Conservation (phyloP, 306 rosid species). For the Fagus crenata region DNA sequence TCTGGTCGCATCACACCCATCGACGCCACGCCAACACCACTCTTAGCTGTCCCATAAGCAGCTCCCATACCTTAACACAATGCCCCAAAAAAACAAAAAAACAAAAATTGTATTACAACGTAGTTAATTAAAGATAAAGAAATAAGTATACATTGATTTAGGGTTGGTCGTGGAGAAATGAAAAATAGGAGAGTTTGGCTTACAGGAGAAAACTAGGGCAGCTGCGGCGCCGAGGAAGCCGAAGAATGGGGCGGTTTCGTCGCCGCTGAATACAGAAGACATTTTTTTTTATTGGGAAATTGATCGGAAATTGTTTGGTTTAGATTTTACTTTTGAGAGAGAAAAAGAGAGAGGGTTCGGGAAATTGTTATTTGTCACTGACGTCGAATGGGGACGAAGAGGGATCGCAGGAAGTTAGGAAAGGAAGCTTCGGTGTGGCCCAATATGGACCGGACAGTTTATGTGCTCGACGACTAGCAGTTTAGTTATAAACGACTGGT, state of each 20-base stretch:
- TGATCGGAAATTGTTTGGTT: conserved; percentile 1
- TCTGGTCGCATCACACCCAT: conserved; percentile 82
- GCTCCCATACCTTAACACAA: conserved; percentile 55
- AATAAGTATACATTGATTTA: too few relatives aligned
- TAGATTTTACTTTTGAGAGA: too few relatives aligned
- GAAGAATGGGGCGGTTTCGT: conserved; percentile 72
- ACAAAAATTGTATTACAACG: not conserved
- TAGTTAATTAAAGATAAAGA: not conserved
- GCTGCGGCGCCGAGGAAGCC: conserved; percentile 74
- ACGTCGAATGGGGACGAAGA: too few relatives aligned
- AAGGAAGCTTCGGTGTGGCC: conserved; percentile 25
- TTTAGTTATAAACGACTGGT: not conserved
- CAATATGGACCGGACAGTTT: conserved; percentile 8
- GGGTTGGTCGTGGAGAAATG: too few relatives aligned
- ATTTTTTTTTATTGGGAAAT: conserved; percentile 29
- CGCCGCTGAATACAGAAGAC: conserved; percentile 59
- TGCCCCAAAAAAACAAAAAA: not conserved
- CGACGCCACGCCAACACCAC: conserved; percentile 75
- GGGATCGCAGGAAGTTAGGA: too few relatives aligned
- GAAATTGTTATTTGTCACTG: too few relatives aligned
- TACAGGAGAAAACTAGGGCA: conserved; percentile 64
- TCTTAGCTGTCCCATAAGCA: conserved; percentile 74
- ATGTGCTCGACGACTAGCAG: not conserved
- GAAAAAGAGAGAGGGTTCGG: not conserved
- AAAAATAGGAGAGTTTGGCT: not conserved